Evolutionary conservation across 352 stramenopile species (phyloP).

Genomic region (Phytophthora citricola): DNA sequence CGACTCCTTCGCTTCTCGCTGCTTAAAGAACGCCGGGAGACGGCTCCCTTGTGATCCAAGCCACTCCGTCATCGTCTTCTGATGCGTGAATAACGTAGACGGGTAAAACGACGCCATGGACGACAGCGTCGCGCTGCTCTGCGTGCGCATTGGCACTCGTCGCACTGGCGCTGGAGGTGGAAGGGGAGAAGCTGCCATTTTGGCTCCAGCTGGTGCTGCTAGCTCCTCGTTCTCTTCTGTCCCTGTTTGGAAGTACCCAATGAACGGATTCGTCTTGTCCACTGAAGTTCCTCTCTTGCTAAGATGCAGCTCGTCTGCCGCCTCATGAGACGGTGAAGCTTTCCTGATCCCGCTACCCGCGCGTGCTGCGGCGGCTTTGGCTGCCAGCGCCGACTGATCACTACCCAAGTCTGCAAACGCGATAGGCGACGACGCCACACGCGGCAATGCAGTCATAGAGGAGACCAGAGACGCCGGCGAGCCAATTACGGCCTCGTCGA

Average conservation of each 20-base stretch:
- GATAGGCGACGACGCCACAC: constrained; percentile 37
- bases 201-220: not conserved
- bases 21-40: constrained; percentile 50
- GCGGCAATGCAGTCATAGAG: constrained; percentile 19
- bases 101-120: constrained; percentile 49
- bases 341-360: constrained; percentile 15
- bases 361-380: constrained; percentile 16
- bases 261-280: constrained; percentile 90
- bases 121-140: constrained; percentile 45
- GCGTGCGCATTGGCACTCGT: constrained; percentile 37
- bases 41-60: constrained; percentile 44
- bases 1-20: constrained; percentile 26
- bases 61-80: constrained; percentile 60
- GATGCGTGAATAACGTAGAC: constrained; percentile 46
- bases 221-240: constrained; percentile 32
- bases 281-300: constrained; percentile 59
- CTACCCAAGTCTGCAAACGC: constrained; percentile 30
- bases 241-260: constrained; percentile 83
- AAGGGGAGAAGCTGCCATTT: constrained; percentile 11
- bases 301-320: constrained; percentile 38
- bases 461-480: constrained; percentile 2
- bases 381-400: constrained; percentile 8
- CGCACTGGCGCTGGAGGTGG: constrained; percentile 24
- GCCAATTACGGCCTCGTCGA: constrained; percentile 19
- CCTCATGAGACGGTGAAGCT: not conserved